Conservation (phyloP, 2,329 filamentous ascomycete genomes). For the Dactylonectria macrodidyma region DNA sequence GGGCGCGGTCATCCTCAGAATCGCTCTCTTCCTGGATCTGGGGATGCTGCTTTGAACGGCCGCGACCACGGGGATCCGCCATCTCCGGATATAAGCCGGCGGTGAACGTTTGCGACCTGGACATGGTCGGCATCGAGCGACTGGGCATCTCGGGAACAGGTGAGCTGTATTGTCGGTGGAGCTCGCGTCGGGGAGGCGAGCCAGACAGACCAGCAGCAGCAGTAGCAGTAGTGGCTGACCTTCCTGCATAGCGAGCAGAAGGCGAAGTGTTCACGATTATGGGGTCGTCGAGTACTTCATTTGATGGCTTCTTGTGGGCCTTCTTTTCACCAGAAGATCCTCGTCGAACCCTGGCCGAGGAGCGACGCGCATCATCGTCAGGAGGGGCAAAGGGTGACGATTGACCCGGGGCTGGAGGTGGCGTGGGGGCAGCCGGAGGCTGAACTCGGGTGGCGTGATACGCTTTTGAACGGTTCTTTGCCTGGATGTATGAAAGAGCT, state of each 20-base stretch:
- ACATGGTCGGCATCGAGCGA: conserved; percentile 48
- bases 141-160: conserved; percentile 48
- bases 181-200: conserved; percentile 53
- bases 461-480: conserved; percentile 45
- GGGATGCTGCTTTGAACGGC: conserved; percentile 55
- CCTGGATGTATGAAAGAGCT: conserved; percentile 52
- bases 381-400: conserved; percentile 48
- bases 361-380: conserved; percentile 52
- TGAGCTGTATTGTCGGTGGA: conserved; percentile 55
- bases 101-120: conserved; percentile 54
- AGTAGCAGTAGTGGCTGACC: conserved; percentile 45
- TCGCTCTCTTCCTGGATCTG: conserved; percentile 55
- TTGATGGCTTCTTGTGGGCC: conserved; percentile 50
- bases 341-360: conserved; percentile 52
- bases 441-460: conserved; percentile 45
- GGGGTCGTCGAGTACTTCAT: conserved; percentile 52
- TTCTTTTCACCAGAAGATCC: conserved; percentile 54
- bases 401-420: conserved; percentile 50
- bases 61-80: conserved; percentile 53
- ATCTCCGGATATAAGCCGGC: conserved; percentile 41
- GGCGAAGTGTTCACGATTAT: conserved; percentile 50
- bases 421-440: conserved; percentile 54
- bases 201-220: conserved; percentile 43
- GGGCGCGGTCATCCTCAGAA: conserved; percentile 53
- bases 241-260: conserved; percentile 48